Conservation (phyloP, 768 basidiomycete genomes). For the Mycena rosella region DNA sequence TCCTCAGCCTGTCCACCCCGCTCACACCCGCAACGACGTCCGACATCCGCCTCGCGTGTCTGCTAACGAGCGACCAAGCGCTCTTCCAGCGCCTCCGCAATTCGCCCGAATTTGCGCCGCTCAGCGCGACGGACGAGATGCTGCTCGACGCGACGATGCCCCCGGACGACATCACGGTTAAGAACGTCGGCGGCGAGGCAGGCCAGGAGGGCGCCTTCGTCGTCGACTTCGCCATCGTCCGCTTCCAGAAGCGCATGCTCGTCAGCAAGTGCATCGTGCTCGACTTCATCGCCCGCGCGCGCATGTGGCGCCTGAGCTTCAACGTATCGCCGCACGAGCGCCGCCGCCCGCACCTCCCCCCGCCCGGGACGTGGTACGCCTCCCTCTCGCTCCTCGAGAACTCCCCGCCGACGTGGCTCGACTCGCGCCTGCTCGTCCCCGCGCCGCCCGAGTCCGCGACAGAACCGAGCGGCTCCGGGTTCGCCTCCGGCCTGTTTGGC, state of each 20-base stretch:
- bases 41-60: constrained; percentile 77
- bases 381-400: constrained; percentile 55
- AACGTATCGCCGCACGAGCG: constrained; percentile 38
- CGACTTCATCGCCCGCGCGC: constrained; percentile 76
- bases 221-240: constrained; percentile 62
- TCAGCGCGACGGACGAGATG: constrained; percentile 68
- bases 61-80: constrained; percentile 70
- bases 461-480: constrained; percentile 24
- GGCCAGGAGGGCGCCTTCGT: constrained; percentile 62
- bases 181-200: constrained; percentile 60
- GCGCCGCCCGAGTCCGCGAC: constrained; percentile 38
- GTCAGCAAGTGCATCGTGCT: constrained; percentile 65
- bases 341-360: constrained; percentile 11
- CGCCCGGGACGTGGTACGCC: constrained; percentile 45
- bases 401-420: constrained; percentile 58
- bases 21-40: constrained; percentile 57
- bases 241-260: constrained; percentile 81
- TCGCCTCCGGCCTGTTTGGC: constrained; percentile 29
- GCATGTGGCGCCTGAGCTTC: constrained; percentile 70
- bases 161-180: constrained; percentile 68
- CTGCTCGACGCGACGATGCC: constrained; percentile 57
- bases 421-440: constrained; percentile 54
- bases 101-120: constrained; percentile 62
- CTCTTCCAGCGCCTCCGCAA: constrained; percentile 71
- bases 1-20: constrained; percentile 53